Percentiles rank a stretch among this genome's conserved stretches.
Evolutionary conservation across 768 basidiomycete species (phyloP).

Genomic region (Saitozyma podzolica): DNA sequence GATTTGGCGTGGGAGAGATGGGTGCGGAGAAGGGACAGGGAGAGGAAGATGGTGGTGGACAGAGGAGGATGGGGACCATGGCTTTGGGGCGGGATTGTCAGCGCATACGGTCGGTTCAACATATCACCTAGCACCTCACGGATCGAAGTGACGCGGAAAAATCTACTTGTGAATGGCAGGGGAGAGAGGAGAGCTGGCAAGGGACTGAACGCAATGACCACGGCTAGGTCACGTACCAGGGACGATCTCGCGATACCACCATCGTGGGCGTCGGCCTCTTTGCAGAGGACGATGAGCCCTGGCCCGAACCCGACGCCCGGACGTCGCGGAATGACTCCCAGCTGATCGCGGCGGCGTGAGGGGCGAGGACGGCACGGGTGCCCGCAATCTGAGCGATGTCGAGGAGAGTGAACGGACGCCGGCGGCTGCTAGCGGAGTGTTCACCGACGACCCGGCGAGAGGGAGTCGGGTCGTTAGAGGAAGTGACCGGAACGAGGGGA

Average conservation of each 20-base stretch:
- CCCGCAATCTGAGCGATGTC: neutral
- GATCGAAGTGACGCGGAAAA: too few species aligned
- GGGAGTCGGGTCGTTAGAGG: too few species aligned
- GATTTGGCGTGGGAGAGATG: conserved; percentile 47
- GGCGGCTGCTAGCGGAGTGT: too few species aligned
- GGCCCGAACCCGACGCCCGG: conserved; percentile 1
- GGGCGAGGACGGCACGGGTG: neutral
- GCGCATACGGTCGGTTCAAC: too few species aligned
- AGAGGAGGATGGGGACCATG: conserved; percentile 45
- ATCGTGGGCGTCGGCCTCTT: conserved; percentile 39
- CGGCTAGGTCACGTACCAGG: conserved; percentile 32
- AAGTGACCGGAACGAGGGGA: too few species aligned
- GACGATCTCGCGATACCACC: conserved; percentile 52
- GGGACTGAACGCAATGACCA: conserved; percentile 10
- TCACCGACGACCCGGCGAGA: too few species aligned
- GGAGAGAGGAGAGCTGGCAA: neutral
- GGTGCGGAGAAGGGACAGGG: conserved; percentile 47
- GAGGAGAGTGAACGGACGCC: neutral
- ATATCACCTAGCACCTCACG: neutral
- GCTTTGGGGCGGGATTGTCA: conserved; percentile 18
- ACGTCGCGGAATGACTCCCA: neutral
- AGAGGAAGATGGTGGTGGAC: conserved; percentile 46
- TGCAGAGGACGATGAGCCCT: conserved; percentile 4
- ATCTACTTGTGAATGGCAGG: neutral
- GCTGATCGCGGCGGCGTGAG: neutral